A percentile compares a stretch with the other conserved stretches of the same genome.
These are phyloP conservation scores for Coniochaeta sp. DNA, from an alignment of 2,329 filamentous ascomycete genomes.

Conservation along the genomic window DNA sequence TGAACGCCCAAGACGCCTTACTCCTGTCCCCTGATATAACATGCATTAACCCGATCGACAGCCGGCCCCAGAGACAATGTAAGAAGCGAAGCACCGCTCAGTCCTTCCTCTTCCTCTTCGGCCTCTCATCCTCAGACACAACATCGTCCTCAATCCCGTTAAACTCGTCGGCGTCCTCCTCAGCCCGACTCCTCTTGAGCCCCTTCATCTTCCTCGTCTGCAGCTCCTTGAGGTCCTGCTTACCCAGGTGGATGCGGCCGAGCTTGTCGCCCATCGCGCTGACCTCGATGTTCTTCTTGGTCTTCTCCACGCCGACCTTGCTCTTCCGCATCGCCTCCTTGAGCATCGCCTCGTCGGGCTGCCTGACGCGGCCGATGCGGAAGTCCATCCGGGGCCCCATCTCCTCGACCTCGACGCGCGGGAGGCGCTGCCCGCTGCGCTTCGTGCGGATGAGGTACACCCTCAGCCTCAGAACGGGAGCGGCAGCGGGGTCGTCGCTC, in stretches of 20 bases:
- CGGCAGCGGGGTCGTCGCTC: conserved; percentile 21
- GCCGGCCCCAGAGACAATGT: not conserved
- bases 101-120: conserved; percentile 29
- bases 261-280: conserved; percentile 95
- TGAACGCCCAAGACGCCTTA: not conserved
- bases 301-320: conserved; percentile 64
- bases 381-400: conserved; percentile 94
- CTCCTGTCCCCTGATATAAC: not conserved
- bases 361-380: conserved; percentile 69
- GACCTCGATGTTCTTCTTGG: conserved; percentile 94
- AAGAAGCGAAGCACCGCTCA: not conserved
- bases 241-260: conserved; percentile 83
- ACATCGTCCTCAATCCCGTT: conserved; percentile 30
- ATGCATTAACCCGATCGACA: not conserved
- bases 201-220: conserved; percentile 99
- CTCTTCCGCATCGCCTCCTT: conserved; percentile 89
- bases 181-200: conserved; percentile 72
- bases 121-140: conserved; percentile 24
- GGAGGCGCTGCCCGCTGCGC: conserved; percentile 78
- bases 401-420: conserved; percentile 88
- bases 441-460: conserved; percentile 83
- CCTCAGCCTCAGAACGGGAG: conserved; percentile 59
- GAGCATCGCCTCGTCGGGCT: conserved; percentile 70
- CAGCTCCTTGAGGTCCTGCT: conserved; percentile 78
- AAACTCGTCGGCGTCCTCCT: conserved; percentile 39